A percentile compares a stretch with the other conserved stretches of the same genome.
These are phyloP conservation scores for Durotheca rogersii DNA, from an alignment of 495 filamentous ascomycete species.

Conservation along the genomic window DNA sequence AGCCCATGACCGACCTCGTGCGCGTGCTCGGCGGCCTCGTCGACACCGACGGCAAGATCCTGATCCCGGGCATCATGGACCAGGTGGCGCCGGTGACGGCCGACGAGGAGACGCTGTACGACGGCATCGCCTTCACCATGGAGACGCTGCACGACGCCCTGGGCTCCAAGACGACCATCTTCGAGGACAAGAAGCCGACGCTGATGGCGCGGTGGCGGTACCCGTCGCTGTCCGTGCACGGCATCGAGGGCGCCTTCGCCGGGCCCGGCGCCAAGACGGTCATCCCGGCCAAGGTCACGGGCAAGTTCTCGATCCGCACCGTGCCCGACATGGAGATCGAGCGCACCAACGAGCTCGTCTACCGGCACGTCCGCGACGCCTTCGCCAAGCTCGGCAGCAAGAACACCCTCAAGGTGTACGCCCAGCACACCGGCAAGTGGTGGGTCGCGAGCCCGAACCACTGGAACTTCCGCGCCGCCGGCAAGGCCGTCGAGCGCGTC, in stretches of 20 bases:
- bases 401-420: slow-evolving; percentile 77
- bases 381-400: slow-evolving; percentile 86
- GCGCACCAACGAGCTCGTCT: slow-evolving; percentile 80
- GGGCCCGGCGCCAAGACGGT: slow-evolving; percentile 95
- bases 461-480: slow-evolving; percentile 94
- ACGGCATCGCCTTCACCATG: slow-evolving; percentile 89
- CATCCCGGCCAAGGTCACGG: slow-evolving; percentile 94
- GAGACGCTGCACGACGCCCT: slow-evolving; percentile 88
- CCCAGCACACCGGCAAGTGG: slow-evolving; percentile 93
- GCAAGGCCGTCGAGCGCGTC: slow-evolving; percentile 89
- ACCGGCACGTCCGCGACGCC: slow-evolving; percentile 71
- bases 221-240: slow-evolving; percentile 94
- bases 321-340: slow-evolving; percentile 96
- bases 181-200: slow-evolving; percentile 78
- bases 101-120: slow-evolving; percentile 84
- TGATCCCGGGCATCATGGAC: slow-evolving; percentile 84
- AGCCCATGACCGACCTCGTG: slow-evolving; percentile 96
- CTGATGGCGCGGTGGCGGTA: slow-evolving; percentile 95
- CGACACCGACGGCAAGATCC: slow-evolving; percentile 84
- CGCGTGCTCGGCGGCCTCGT: slow-evolving; percentile 79
- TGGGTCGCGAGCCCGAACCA: slow-evolving; percentile 96
- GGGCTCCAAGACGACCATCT: slow-evolving; percentile 82
- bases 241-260: slow-evolving; percentile 93
- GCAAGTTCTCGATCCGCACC: slow-evolving; percentile 97
- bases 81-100: slow-evolving; percentile 84